Conservation (phyloP, 441 rosid genomes). For the Corymbia calophylla region DNA sequence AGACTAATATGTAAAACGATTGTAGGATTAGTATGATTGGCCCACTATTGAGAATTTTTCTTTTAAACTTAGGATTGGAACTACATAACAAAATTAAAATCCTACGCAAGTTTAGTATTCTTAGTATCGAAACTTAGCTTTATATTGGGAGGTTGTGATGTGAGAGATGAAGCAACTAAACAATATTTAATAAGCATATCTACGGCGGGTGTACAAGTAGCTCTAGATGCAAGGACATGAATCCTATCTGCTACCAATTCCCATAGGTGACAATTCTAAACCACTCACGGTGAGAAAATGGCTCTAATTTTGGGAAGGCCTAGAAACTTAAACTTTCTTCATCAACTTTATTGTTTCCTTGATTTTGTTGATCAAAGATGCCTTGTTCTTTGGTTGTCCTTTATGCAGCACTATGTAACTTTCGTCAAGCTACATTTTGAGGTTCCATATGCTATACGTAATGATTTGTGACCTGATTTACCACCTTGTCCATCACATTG, state of each 20-base stretch:
- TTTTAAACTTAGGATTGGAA: not conserved
- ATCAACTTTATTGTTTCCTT: not conserved
- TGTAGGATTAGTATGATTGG: not conserved
- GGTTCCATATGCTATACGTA: not conserved
- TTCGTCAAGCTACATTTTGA: not conserved
- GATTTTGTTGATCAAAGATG: not conserved
- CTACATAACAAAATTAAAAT: not conserved
- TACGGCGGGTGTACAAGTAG: not conserved
- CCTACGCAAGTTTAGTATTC: not conserved
- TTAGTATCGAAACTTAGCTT: not conserved
- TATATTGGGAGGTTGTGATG: not conserved
- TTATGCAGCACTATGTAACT: not conserved
- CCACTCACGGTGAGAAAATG: not conserved
- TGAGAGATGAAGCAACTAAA: not conserved
- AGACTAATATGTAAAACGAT: not conserved
- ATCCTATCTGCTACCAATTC: not conserved
- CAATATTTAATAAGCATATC: not conserved
- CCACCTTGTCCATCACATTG: not conserved
- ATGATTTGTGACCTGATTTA: no score
- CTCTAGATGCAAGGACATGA: not conserved
- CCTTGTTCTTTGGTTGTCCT: not conserved
- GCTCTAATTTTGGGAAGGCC: not conserved
- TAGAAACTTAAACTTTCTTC: not conserved
- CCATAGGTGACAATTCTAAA: not conserved
- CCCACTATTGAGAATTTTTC: rapidly evolving